These are phyloP conservation scores for Haberlea rhodopensis DNA, from an alignment of 257 asterid species.

Conservation along the genomic window DNA sequence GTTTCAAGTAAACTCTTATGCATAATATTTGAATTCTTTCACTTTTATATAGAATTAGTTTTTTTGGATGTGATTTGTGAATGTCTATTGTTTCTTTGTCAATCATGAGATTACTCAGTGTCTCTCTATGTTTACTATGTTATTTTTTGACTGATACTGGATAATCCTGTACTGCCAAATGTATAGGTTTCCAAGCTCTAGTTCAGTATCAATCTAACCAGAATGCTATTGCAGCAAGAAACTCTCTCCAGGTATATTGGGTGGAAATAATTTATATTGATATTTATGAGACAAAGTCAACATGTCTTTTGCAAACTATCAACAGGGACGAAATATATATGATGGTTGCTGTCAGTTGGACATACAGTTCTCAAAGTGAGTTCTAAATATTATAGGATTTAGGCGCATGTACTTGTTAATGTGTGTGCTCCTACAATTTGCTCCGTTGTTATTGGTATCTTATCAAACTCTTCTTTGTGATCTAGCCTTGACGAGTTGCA, in stretches of 20 bases:
- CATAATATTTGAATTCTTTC: slow-evolving; percentile 22
- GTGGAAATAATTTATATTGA: background rate
- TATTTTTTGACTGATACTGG: slow-evolving; percentile 24
- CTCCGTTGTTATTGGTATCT: slow-evolving; percentile 20
- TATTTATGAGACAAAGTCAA: slow-evolving; percentile 20
- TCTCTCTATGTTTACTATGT: slow-evolving; percentile 10
- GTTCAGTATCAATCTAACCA: slow-evolving; percentile 77
- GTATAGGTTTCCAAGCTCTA: slow-evolving; percentile 91
- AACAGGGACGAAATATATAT: slow-evolving; percentile 89
- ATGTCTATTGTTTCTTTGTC: slow-evolving; percentile 25
- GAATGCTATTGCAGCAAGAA: slow-evolving; percentile 79
- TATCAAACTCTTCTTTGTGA: slow-evolving; percentile 24
- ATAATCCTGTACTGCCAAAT: slow-evolving; percentile 28
- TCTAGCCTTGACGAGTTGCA: slow-evolving; percentile 96
- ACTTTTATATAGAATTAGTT: slow-evolving; percentile 16
- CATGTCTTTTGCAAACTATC: slow-evolving; percentile 22
- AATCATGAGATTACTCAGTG: slow-evolving; percentile 23
- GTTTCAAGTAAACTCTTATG: slow-evolving; percentile 21
- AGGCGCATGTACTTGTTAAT: slow-evolving; percentile 15
- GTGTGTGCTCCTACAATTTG: slow-evolving; percentile 20
- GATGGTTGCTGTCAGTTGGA: slow-evolving; percentile 99
- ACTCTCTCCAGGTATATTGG: slow-evolving; percentile 70
- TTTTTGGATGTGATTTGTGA: slow-evolving; percentile 19
- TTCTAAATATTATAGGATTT: slow-evolving; percentile 12
- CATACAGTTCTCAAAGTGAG: slow-evolving; percentile 96